A percentile compares a stretch with the other conserved stretches of the same genome.
These are phyloP conservation scores for Piper longum DNA, from an alignment of 164 flowering plant genomes.

Conservation along the genomic window DNA sequence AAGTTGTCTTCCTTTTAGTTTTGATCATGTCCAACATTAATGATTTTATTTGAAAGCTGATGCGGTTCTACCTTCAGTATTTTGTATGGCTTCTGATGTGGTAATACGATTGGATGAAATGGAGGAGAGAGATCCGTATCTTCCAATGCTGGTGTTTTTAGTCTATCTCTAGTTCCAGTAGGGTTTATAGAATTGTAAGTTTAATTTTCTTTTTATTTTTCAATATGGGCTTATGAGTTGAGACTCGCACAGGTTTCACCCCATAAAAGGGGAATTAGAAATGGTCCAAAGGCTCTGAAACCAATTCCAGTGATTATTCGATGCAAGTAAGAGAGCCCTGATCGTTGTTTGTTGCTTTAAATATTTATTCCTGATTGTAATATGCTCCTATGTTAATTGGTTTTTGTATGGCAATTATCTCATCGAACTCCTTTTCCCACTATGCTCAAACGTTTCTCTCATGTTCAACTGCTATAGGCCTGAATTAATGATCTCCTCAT, in stretches of 20 bases:
- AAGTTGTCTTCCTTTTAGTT: no score
- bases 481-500: background rate
- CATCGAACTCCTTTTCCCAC: background rate
- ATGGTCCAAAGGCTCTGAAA: constrained; percentile 86
- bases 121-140: no score
- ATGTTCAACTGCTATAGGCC: background rate
- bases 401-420: background rate
- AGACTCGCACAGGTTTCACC: constrained; percentile 39
- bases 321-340: constrained; percentile 48
- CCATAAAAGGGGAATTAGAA: constrained; percentile 73
- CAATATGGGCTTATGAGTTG: background rate
- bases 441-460: background rate
- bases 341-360: background rate
- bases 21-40: no score
- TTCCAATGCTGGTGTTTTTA: no score
- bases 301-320: constrained; percentile 74
- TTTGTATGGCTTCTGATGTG: no score
- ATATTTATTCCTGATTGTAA: background rate
- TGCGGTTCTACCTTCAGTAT: no score
- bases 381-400: no score
- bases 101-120: no score
- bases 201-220: no score
- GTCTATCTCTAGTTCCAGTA: no score
- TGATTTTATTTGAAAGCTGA: no score
- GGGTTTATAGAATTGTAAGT: background rate